Conservation (phyloP, 2,329 filamentous ascomycete genomes). For the Emericellopsis atlantica region DNA sequence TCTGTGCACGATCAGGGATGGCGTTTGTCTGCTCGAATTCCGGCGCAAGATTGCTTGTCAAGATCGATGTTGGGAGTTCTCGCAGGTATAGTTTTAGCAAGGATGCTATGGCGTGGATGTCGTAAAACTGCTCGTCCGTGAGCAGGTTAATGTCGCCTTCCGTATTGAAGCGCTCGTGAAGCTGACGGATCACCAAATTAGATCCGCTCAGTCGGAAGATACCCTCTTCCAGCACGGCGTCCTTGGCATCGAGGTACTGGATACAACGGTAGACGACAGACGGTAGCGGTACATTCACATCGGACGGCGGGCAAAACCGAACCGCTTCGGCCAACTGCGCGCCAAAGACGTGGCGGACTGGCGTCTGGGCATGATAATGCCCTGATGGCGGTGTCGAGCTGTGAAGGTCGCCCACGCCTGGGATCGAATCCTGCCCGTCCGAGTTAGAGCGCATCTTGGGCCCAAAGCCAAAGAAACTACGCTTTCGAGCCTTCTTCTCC, state of each 20-base stretch:
- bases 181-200: conserved; percentile 80
- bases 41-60: conserved; percentile 81
- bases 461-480: conserved; percentile 61
- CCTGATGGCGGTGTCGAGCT: conserved; percentile 23
- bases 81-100: conserved; percentile 88
- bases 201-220: conserved; percentile 97
- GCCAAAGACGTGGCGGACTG: conserved; percentile 66
- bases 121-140: conserved; percentile 73
- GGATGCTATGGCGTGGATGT: conserved; percentile 91
- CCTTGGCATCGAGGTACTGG: conserved; percentile 77
- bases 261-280: conserved; percentile 93
- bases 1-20: conserved; percentile 60
- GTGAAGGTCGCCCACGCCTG: conserved; percentile 29
- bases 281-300: conserved; percentile 65
- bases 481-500: conserved; percentile 73
- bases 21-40: conserved; percentile 82
- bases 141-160: conserved; percentile 87
- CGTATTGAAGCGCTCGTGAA: conserved; percentile 85
- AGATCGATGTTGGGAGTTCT: conserved; percentile 79
- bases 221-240: conserved; percentile 76
- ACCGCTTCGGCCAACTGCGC: conserved; percentile 78
- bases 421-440: conserved; percentile 43
- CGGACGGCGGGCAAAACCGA: conserved; percentile 60
- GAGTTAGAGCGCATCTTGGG: conserved; percentile 45
- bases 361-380: conserved; percentile 5